These are phyloP conservation scores for Cyclotella choctawhatcheeana DNA, from an alignment of 108 stramenopile species.

Conservation along the genomic window DNA sequence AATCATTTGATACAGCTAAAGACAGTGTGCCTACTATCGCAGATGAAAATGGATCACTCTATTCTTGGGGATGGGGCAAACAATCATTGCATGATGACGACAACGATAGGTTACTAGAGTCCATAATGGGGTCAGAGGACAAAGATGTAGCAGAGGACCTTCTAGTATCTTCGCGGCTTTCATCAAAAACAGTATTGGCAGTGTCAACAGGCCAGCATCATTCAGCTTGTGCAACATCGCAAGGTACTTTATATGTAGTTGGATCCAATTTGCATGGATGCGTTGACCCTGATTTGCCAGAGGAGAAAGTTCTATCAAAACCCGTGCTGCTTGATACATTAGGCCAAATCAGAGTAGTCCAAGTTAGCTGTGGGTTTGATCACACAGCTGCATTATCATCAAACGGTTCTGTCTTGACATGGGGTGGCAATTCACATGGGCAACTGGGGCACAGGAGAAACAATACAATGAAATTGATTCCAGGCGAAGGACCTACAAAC, in stretches of 20 bases:
- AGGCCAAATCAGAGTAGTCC: conserved; percentile 50
- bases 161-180: conserved; percentile 54
- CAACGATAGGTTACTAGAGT: conserved; percentile 20
- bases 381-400: conserved; percentile 75
- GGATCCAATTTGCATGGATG: conserved; percentile 67
- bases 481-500: conserved; percentile 17
- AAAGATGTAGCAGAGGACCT: conserved; percentile 4
- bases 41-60: conserved; percentile 33
- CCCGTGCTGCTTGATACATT: conserved; percentile 57
- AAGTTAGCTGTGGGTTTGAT: conserved; percentile 71
- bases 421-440: conserved; percentile 67
- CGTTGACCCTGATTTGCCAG: conserved; percentile 62
- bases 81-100: conserved; percentile 61
- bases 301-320: conserved; percentile 25
- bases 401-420: conserved; percentile 71
- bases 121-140: conserved; percentile 12
- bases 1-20: conserved; percentile 4
- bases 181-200: conserved; percentile 53
- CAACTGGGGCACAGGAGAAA: conserved; percentile 67
- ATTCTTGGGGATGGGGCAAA: conserved; percentile 54
- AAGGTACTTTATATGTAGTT: conserved; percentile 57
- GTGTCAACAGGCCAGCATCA: conserved; percentile 56
- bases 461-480: background rate
- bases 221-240: conserved; percentile 60
- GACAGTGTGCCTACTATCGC: background rate